Base-by-base conservation (phyloP, 805 yeast species). In the Hanseniaspora taiwanica region DNA sequence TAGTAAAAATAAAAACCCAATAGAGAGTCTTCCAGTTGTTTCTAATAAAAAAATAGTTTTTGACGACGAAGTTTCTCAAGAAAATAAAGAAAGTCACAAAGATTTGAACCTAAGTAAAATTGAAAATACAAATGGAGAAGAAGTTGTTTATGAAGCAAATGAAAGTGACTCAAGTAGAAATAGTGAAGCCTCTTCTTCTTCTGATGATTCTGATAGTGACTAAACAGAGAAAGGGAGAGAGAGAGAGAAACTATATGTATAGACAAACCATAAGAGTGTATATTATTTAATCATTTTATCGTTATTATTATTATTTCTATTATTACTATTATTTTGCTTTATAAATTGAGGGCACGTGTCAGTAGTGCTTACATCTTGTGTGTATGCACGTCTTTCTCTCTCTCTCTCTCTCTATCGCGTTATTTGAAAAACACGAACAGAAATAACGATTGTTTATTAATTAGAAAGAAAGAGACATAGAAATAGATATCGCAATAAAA, bases 11-110 rank as follows among this genome's bases (percentile, higher is more conserved):
- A 63, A 60, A 20, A 53, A 67, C 12, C 77, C 72, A 50, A 63
- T 58, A 24, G 78, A 71, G 43, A 67, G 71, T 8, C 64, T 72
- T 48, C 78, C 81, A 3, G 71, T 75, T 3, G 70, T 64, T 38
- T 55, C 63, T 3, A 58, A 64, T 43, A 61, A 62, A 41, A 75
- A 72, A 50, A 71, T 65, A 51, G 69, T 63, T 37, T 72, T 72
- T 47, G 74, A 65, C 46, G 71, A 69, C 48, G 66, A 60, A 44
- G 63, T 56, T 17, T 55, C 60, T 25, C 50, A 51, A 8, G 60
- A 53, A 42, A 59, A 59, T 41, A 53, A 52, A 39, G 61, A 53
- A 40, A 58, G 62, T 40, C 63, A 58, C 42, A 58, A 56, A 38
- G 64, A 59, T 18, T 38, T 59, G 21, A 52, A 55, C 23, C 42